Evolutionary conservation across 805 yeast genomes (phyloP).

Genomic region (Saccharomycopsis sp.): DNA sequence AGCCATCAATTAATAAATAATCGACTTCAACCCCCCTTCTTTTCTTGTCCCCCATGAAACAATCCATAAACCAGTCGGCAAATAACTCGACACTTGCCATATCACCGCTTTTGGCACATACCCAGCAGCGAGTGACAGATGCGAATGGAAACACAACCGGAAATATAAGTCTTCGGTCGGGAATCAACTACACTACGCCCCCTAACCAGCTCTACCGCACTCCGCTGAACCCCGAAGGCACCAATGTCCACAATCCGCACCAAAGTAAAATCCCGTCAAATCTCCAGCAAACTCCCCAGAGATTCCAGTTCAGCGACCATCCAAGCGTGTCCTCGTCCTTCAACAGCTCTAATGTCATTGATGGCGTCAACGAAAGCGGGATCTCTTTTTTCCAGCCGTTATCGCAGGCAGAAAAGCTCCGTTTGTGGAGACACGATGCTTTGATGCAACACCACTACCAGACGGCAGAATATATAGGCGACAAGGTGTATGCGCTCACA

Average conservation of each 20-base stretch:
- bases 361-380: slow-evolving; percentile 4
- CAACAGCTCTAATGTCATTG: slow-evolving; percentile 3
- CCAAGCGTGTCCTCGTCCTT: slow-evolving; percentile 7
- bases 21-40: too few relatives aligned
- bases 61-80: slow-evolving; percentile 29
- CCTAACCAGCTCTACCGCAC: slow-evolving; percentile 15
- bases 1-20: too few relatives aligned
- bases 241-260: slow-evolving; percentile 10
- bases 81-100: slow-evolving; percentile 69
- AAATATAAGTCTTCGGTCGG: neutral
- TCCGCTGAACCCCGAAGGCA: slow-evolving; percentile 8
- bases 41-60: too few relatives aligned
- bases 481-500: slow-evolving; percentile 78
- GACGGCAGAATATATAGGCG: slow-evolving; percentile 89
- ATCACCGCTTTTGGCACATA: slow-evolving; percentile 48
- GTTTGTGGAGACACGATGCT: slow-evolving; percentile 93
- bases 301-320: slow-evolving; percentile 15
- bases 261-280: slow-evolving; percentile 17
- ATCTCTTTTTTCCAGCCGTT: slow-evolving; percentile 33
- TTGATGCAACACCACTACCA: slow-evolving; percentile 83
- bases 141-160: neutral
- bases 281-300: slow-evolving; percentile 20
- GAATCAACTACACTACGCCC: slow-evolving; percentile 10
- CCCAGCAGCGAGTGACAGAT: slow-evolving; percentile 28
- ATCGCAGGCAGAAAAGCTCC: slow-evolving; percentile 75